Percentiles rank a stretch among this genome's conserved stretches.
Conservation (phyloP, 441 rosid species). For the Erodium trifolium region DNA sequence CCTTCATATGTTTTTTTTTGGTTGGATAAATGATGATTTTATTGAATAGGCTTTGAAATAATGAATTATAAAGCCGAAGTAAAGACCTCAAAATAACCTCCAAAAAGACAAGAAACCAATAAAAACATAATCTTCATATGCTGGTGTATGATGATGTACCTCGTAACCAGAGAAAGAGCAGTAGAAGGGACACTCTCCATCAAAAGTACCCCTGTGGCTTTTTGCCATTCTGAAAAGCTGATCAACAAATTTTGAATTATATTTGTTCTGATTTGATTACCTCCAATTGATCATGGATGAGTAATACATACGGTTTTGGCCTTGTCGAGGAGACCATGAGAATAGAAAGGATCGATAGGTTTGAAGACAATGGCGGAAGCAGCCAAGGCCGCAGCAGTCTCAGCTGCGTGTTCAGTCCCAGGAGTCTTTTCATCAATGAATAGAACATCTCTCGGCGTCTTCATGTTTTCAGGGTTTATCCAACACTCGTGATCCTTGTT, state of each 20-base stretch:
- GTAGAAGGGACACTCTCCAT: constrained; percentile 94
- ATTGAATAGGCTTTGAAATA: too few species aligned
- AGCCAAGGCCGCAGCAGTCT: constrained; percentile 76
- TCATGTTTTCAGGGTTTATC: constrained; percentile 75
- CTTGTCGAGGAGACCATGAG: constrained; percentile 67
- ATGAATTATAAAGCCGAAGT: too few species aligned
- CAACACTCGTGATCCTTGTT: constrained; percentile 69
- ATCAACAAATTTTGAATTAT: background rate
- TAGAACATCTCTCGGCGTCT: constrained; percentile 59
- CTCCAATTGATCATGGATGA: too few species aligned
- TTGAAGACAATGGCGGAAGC: constrained; percentile 72
- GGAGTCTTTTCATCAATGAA: constrained; percentile 38
- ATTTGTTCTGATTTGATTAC: too few species aligned
- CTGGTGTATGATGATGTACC: constrained; percentile 23
- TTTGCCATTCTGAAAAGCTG: constrained; percentile 72
- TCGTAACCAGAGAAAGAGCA: constrained; percentile 87
- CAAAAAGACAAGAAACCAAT: constrained; percentile 3
- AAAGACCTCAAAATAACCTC: too few species aligned
- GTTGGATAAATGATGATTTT: too few species aligned
- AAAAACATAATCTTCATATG: too few species aligned
- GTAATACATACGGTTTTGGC: constrained; percentile 54
- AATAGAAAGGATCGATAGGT: constrained; percentile 32
- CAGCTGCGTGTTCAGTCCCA: constrained; percentile 81
- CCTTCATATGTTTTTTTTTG: too few species aligned
- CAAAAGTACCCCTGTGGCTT: constrained; percentile 56